A percentile compares a stretch with the other conserved stretches of the same genome.
Evolutionary conservation across 331 rosid species (phyloP).

Genomic region (Acacia concinna): DNA sequence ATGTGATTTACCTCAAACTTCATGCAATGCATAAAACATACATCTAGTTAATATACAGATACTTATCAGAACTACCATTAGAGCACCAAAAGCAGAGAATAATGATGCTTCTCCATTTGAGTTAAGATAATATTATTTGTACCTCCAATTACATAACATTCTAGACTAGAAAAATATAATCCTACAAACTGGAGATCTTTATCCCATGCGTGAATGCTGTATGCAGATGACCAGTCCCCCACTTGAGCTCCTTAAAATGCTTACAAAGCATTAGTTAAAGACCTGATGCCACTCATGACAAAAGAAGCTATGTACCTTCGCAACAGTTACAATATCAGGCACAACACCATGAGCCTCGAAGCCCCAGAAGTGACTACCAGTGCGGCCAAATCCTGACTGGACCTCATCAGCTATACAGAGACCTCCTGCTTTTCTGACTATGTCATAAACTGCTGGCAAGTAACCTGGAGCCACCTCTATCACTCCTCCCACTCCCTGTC

Average conservation of each 20-base stretch:
- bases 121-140: not conserved
- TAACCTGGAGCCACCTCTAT: slow-evolving; percentile 55
- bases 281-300: not conserved
- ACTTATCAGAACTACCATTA: not conserved
- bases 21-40: not conserved
- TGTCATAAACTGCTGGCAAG: slow-evolving; percentile 45
- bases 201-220: not conserved
- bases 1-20: not conserved
- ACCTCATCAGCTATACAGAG: slow-evolving; percentile 55
- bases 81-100: not conserved
- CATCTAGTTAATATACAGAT: not conserved
- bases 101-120: not conserved
- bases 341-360: slow-evolving; percentile 51
- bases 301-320: slow-evolving; percentile 40
- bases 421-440: slow-evolving; percentile 50
- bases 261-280: not conserved
- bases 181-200: not conserved
- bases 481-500: slow-evolving; percentile 58
- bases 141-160: not conserved
- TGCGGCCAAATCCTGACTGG: slow-evolving; percentile 53
- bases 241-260: not conserved
- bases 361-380: slow-evolving; percentile 54
- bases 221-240: not conserved
- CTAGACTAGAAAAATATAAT: not conserved
- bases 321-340: slow-evolving; percentile 56